Percentiles rank a stretch among this genome's conserved stretches.
phyloP scores from a whole-genome alignment of 768 basidiomycete species.

The Chlorophyllum brunneum region DNA sequence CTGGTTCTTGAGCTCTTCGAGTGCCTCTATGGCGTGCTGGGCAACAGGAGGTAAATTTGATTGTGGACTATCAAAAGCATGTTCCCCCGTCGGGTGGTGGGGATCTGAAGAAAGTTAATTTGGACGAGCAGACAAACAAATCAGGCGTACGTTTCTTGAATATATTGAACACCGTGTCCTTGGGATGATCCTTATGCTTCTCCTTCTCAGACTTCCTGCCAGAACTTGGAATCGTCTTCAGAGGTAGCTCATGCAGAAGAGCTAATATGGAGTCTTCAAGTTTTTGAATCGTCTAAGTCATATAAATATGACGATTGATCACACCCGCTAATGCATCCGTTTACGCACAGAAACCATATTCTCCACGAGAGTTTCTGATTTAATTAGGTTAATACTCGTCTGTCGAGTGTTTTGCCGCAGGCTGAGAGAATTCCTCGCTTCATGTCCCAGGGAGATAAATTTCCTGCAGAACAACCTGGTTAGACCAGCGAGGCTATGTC shows the following conservation, averaged over 20 bases:
- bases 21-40: slow-evolving; percentile 1
- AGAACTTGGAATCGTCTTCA: slow-evolving; percentile 31
- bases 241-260: slow-evolving; percentile 35
- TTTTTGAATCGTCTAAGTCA: slow-evolving; percentile 49
- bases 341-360: slow-evolving; percentile 61
- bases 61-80: background rate
- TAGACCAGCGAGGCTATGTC: slow-evolving; percentile 10
- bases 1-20: slow-evolving; percentile 13
- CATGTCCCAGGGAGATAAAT: slow-evolving; percentile 52
- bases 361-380: slow-evolving; percentile 51
- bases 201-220: slow-evolving; percentile 51
- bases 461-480: slow-evolving; percentile 39
- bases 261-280: slow-evolving; percentile 51
- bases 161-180: slow-evolving; percentile 45
- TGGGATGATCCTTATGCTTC: slow-evolving; percentile 35
- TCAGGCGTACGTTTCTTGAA: slow-evolving; percentile 54
- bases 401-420: slow-evolving; percentile 38
- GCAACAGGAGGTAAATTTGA: background rate
- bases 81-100: slow-evolving; percentile 13
- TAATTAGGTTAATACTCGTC: slow-evolving; percentile 42
- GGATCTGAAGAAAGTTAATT: slow-evolving; percentile 13
- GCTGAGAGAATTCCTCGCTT: slow-evolving; percentile 39
- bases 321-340: background rate
- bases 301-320: background rate
- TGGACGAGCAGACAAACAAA: background rate